A percentile compares a stretch with the other conserved stretches of the same genome.
phyloP scores from a whole-genome alignment of 208 protist species.

The Trypanosoma platydactyli region DNA sequence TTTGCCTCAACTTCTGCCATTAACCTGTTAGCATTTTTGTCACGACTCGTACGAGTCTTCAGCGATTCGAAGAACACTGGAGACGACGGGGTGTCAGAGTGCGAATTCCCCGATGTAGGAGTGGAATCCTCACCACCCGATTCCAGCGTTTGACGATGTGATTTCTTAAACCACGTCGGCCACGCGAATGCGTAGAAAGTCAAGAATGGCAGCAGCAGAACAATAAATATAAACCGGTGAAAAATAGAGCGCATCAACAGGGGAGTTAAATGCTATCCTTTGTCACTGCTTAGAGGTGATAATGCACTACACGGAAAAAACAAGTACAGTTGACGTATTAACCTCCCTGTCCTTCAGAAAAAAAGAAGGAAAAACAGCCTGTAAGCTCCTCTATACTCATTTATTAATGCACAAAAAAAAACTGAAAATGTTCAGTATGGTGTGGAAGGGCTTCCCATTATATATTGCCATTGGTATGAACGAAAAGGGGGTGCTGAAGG shows the following conservation, averaged over 20 bases:
- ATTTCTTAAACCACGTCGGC: slow-evolving; percentile 8
- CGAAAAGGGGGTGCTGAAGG: no score
- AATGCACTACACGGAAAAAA: no score
- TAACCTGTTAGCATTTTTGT: slow-evolving; percentile 19
- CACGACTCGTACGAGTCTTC: not conserved
- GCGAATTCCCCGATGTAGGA: not conserved
- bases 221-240: not conserved
- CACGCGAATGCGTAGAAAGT: slow-evolving; percentile 1
- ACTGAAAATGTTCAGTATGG: no score
- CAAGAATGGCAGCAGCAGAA: not conserved
- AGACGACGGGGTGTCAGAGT: not conserved
- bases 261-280: no score
- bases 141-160: not conserved
- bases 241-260: not conserved
- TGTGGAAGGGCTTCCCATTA: no score
- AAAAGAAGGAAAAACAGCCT: no score
- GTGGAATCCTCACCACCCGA: not conserved
- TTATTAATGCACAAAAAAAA: no score
- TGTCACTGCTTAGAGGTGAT: no score
- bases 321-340: no score
- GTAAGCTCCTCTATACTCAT: no score
- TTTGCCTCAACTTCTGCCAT: slow-evolving; percentile 53
- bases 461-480: no score
- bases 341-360: no score
- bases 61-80: not conserved